A percentile compares a stretch with the other conserved stretches of the same genome.
Conservation (phyloP, 352 stramenopile species). For the Phytophthora chlamydospora region DNA sequence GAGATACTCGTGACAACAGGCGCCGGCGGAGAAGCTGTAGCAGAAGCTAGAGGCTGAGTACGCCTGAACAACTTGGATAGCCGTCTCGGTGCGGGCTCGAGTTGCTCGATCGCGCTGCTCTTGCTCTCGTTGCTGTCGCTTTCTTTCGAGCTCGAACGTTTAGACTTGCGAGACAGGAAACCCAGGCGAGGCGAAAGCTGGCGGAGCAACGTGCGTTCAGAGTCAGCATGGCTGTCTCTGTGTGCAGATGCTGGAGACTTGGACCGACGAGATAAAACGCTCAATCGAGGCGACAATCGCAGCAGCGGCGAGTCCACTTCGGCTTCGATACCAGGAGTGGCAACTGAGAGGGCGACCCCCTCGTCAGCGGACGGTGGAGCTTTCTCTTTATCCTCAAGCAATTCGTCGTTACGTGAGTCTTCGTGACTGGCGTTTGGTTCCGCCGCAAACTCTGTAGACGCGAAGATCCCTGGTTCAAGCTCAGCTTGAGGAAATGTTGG, state of each 20-base stretch:
- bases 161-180: slow-evolving; percentile 26
- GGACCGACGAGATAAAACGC: slow-evolving; percentile 2
- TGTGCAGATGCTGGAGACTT: slow-evolving; percentile 1
- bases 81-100: slow-evolving; percentile 2
- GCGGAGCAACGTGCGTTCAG: slow-evolving; percentile 7
- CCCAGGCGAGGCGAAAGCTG: slow-evolving; percentile 26
- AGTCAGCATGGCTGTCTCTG: slow-evolving; percentile 9
- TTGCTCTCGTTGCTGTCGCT: slow-evolving; percentile 13
- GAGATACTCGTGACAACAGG: slow-evolving; percentile 3
- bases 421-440: background rate
- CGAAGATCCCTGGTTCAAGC: slow-evolving; percentile 9
- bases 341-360: background rate
- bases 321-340: background rate
- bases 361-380: background rate
- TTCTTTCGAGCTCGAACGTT: slow-evolving; percentile 7
- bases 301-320: background rate
- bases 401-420: slow-evolving; percentile 1
- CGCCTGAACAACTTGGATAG: slow-evolving; percentile 34
- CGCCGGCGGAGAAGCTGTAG: background rate
- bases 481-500: background rate
- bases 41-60: background rate
- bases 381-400: slow-evolving; percentile 9
- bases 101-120: background rate
- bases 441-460: background rate
- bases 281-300: slow-evolving; percentile 11